phyloP scores from a whole-genome alignment of 2,329 filamentous ascomycete species.

The Helminthosporium solani region DNA sequence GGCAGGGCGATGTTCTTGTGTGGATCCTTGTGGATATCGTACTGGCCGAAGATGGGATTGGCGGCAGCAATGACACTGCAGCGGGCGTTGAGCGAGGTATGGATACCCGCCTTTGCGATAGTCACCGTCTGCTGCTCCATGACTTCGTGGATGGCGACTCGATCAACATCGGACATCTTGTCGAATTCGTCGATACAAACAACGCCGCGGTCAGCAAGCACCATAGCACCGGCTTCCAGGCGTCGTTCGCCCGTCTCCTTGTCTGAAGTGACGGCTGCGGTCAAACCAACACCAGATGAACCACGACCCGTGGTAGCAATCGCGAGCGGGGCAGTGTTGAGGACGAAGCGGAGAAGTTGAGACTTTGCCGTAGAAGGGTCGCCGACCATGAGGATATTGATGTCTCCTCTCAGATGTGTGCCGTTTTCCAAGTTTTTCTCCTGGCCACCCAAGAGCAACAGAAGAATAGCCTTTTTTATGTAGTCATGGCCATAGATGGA shows the following conservation, averaged over 20 bases:
- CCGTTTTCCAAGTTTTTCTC: constrained; percentile 99
- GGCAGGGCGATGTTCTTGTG: constrained; percentile 98
- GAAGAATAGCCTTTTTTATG: constrained; percentile 94
- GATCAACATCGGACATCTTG: constrained; percentile 98
- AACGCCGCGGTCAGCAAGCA: constrained; percentile 92
- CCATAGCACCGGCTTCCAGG: constrained; percentile 97
- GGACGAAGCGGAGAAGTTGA: constrained; percentile 92
- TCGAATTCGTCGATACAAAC: constrained; percentile 99
- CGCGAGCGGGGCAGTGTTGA: constrained; percentile 93
- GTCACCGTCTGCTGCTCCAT: constrained; percentile 99
- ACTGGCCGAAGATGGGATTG: constrained; percentile 97
- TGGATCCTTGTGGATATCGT: constrained; percentile 96
- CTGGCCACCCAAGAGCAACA: constrained; percentile 93
- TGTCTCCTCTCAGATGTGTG: constrained; percentile 95
- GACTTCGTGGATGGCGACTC: constrained; percentile 98
- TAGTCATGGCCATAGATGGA: constrained; percentile 97
- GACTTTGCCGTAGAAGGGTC: constrained; percentile 98
- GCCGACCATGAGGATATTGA: constrained; percentile 99
- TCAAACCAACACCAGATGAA: constrained; percentile 96
- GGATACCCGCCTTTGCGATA: constrained; percentile 97
- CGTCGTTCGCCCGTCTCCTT: constrained; percentile 96
- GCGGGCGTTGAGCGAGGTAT: constrained; percentile 93
- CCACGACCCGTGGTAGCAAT: constrained; percentile 97
- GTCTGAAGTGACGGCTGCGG: constrained; percentile 91
- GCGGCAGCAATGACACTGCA: constrained; percentile 96